These are phyloP conservation scores for Buddleja alternifolia DNA, from an alignment of 257 asterid genomes.

Conservation along the genomic window DNA sequence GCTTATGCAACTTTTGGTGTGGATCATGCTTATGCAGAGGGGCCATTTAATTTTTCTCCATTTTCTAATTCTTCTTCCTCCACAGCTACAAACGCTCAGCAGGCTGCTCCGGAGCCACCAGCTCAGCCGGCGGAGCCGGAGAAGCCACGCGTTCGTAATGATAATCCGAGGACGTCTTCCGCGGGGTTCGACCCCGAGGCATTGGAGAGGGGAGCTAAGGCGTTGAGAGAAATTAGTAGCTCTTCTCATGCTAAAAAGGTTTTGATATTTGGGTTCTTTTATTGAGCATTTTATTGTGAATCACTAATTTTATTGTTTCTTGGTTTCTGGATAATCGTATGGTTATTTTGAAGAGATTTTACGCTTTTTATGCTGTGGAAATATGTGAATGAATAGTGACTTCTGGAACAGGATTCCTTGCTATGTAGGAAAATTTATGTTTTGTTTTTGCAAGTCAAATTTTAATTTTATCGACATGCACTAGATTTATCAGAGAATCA, in stretches of 20 bases:
- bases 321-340: background rate
- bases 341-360: background rate
- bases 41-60: constrained; percentile 52
- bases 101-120: constrained; percentile 41
- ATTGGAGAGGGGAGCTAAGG: constrained; percentile 73
- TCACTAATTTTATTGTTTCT: background rate
- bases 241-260: constrained; percentile 72
- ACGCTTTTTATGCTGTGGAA: background rate
- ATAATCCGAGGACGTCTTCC: constrained; percentile 77
- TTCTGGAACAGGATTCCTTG: background rate
- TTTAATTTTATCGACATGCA: constrained; percentile 1
- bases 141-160: constrained; percentile 54
- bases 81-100: constrained; percentile 39
- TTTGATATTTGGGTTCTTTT: background rate
- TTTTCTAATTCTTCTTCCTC: constrained; percentile 46
- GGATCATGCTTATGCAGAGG: constrained; percentile 63
- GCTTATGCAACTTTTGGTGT: constrained; percentile 59
- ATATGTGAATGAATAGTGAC: background rate
- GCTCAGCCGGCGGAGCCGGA: too few species aligned
- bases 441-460: background rate
- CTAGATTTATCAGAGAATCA: constrained; percentile 7
- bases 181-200: constrained; percentile 93
- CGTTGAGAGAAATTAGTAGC: constrained; percentile 49
- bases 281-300: background rate
- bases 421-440: background rate